Conservation (phyloP, 2,329 filamentous ascomycete genomes). For the Zymoseptoria crescenta region DNA sequence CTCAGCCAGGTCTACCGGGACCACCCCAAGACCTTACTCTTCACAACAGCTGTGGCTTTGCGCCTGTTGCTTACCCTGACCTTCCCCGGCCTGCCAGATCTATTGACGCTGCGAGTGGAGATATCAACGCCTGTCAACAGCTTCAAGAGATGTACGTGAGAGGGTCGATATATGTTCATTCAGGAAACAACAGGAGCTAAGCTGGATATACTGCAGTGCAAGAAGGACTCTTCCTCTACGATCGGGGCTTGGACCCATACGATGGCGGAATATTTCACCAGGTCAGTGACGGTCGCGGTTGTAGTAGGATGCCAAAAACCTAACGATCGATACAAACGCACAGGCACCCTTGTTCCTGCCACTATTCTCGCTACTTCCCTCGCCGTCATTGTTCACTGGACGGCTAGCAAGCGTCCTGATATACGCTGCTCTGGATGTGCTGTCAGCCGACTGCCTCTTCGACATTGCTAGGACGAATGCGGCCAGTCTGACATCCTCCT, state of each 20-base stretch:
- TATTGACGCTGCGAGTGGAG: constrained; percentile 86
- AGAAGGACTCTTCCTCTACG: constrained; percentile 93
- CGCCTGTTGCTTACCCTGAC: constrained; percentile 70
- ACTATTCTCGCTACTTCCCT: constrained; percentile 81
- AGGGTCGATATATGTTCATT: not conserved
- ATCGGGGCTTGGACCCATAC: constrained; percentile 92
- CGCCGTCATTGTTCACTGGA: constrained; percentile 46
- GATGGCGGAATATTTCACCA: constrained; percentile 80
- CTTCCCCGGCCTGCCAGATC: constrained; percentile 75
- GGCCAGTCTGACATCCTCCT: constrained; percentile 63
- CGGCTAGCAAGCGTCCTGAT: constrained; percentile 61
- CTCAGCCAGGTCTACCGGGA: constrained; percentile 23
- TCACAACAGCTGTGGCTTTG: constrained; percentile 66
- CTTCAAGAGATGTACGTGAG: constrained; percentile 80
- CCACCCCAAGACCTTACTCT: constrained; percentile 55
- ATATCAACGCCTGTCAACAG: constrained; percentile 94
- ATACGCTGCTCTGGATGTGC: constrained; percentile 71
- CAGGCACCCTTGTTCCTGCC: constrained; percentile 85
- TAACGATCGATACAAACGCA: not conserved
- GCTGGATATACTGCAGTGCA: constrained; percentile 55
- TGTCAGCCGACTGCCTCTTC: constrained; percentile 68
- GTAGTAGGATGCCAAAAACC: not conserved
- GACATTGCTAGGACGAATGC: constrained; percentile 76
- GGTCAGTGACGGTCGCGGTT: constrained; percentile 30
- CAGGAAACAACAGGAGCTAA: constrained; percentile 22